Conservation (phyloP, 108 stramenopile genomes). For the Cyclotella choctawhatcheeana region DNA sequence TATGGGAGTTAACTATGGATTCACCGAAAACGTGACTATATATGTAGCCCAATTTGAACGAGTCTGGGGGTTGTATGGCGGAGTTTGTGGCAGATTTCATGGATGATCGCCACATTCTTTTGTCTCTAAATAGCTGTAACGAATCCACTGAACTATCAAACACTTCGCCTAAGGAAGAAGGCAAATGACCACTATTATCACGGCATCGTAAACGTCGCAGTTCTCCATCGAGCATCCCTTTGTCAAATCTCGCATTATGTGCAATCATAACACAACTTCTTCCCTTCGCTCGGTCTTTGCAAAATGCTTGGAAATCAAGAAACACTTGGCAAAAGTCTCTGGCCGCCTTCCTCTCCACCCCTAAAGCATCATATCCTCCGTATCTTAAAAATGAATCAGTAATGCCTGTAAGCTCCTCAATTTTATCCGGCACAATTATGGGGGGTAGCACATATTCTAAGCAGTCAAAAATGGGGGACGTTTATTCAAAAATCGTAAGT, state of each 20-base stretch:
- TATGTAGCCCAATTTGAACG: conserved; percentile 31
- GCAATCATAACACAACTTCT: conserved; percentile 19
- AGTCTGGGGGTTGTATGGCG: conserved; percentile 19
- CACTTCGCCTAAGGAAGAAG: conserved; percentile 20
- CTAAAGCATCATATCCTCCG: conserved; percentile 23
- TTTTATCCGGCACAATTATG: conserved; percentile 24
- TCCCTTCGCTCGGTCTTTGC: conserved; percentile 22
- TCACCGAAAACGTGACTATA: conserved; percentile 34
- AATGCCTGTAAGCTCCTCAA: conserved; percentile 42
- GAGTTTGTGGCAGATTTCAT: neutral
- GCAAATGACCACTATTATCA: neutral
- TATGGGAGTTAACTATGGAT: conserved; percentile 31
- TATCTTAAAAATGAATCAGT: conserved; percentile 37
- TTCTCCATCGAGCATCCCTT: conserved; percentile 38
- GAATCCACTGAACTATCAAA: conserved; percentile 41
- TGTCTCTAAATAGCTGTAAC: conserved; percentile 23
- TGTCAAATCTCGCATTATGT: conserved; percentile 43
- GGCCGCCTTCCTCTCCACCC: conserved; percentile 16
- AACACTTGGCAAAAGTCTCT: conserved; percentile 28
- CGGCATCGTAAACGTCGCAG: conserved; percentile 26
- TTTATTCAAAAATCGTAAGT: neutral
- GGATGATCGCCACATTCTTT: conserved; percentile 21
- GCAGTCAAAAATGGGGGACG: neutral
- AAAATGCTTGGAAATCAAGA: conserved; percentile 30
- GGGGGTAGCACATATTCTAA: conserved; percentile 45